A percentile compares a stretch with the other conserved stretches of the same genome.
phyloP scores from a whole-genome alignment of 306 rosid species.

The Acacia melanoxylon region DNA sequence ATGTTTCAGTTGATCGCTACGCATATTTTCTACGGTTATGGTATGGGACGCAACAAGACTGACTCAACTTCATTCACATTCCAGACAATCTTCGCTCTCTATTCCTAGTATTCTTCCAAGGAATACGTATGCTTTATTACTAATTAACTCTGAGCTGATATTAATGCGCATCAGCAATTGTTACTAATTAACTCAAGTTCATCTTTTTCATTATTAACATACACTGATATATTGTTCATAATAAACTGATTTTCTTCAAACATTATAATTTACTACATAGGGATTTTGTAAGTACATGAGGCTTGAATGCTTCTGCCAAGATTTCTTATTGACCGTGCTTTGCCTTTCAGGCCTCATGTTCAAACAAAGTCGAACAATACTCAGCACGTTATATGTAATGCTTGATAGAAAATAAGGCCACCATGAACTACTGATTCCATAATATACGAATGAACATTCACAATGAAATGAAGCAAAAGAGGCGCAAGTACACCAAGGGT shows the following conservation, averaged over 20 bases:
- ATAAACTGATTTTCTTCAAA: background rate
- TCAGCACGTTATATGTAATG: background rate
- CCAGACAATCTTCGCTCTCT: slow-evolving; percentile 5
- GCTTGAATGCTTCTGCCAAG: background rate
- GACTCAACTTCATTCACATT: slow-evolving; percentile 12
- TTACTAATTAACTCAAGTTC: background rate
- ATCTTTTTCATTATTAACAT: background rate
- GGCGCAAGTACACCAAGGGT: background rate
- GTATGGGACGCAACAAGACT: slow-evolving; percentile 15
- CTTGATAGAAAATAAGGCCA: background rate
- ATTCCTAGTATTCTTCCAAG: slow-evolving; percentile 6
- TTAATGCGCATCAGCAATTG: background rate
- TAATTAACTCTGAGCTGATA: background rate
- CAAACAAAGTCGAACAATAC: background rate
- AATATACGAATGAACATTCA: background rate
- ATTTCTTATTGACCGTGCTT: background rate
- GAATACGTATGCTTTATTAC: background rate
- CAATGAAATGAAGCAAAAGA: background rate
- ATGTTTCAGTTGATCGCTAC: slow-evolving; percentile 22
- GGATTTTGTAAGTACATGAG: background rate
- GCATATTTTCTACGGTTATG: slow-evolving; percentile 29
- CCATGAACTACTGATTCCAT: background rate
- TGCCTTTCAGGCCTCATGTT: background rate
- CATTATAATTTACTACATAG: background rate
- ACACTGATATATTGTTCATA: background rate